Evolutionary conservation across 805 yeast genomes (phyloP).

Genomic region (Lipomyces sp.): DNA sequence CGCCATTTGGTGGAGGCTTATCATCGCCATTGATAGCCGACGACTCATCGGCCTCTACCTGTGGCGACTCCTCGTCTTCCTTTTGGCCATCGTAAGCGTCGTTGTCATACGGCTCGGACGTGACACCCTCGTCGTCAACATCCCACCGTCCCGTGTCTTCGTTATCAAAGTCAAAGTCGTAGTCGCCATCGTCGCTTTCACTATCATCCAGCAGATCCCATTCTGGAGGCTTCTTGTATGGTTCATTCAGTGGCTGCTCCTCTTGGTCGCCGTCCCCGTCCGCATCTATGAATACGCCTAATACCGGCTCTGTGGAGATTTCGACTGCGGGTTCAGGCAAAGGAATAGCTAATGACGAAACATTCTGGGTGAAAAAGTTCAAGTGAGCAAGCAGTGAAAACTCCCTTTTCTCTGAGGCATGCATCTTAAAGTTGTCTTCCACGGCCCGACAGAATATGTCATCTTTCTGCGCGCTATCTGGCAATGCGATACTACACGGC

Average conservation of each 20-base stretch:
- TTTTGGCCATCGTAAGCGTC: not conserved
- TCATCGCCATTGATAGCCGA: slow-evolving; percentile 5
- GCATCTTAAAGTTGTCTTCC: slow-evolving; percentile 22
- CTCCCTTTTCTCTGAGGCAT: slow-evolving; percentile 5
- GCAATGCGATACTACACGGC: slow-evolving; percentile 16
- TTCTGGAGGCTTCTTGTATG: slow-evolving; percentile 25
- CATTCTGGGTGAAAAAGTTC: slow-evolving; percentile 26
- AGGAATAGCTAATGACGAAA: not conserved
- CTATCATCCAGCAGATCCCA: slow-evolving; percentile 27
- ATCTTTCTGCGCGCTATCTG: slow-evolving; percentile 3
- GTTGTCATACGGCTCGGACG: too few relatives aligned
- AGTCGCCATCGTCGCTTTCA: slow-evolving; percentile 25
- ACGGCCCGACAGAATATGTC: slow-evolving; percentile 4
- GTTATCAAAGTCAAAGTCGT: slow-evolving; percentile 30
- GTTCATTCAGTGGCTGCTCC: not conserved
- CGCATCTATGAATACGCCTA: not conserved
- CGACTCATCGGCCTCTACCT: not conserved
- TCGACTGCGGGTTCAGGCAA: not conserved
- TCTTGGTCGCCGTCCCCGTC: not conserved
- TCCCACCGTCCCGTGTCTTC: too few relatives aligned
- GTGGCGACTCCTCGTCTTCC: not conserved
- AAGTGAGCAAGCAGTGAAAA: slow-evolving; percentile 28
- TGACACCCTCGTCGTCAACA: too few relatives aligned
- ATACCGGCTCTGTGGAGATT: not conserved
- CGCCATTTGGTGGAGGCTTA: slow-evolving; percentile 33